Evolutionary conservation across 179 eudicot genomes (phyloP), one percentile per base, ranked within the genome.

Genomic region (Patellifolia procumbens): DNA sequence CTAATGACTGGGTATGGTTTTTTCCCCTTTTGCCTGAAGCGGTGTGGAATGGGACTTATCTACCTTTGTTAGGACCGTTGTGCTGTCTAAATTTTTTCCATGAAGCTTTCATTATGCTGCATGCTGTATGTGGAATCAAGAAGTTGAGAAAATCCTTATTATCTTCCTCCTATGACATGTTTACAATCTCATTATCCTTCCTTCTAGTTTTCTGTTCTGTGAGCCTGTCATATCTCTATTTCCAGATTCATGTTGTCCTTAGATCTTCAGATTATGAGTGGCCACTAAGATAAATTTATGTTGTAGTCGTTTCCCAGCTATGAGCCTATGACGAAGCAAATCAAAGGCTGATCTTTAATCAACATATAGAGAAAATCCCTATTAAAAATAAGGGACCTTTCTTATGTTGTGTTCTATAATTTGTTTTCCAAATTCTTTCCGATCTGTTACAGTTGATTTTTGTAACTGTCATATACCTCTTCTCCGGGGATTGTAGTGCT

Each of bases 1-100:
- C 89, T 80, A 83, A 85, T 56, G 97, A 92, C 77, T 89, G 92
- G 97, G 97, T 92, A 89, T 60, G 62, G 17, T 75, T 72, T 72
- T 10, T 24, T 31, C 8, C 24, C 42, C 34, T 67, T 76, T 52
- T 15, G 31, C 42, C 19, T 52, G 31, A 28, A 69, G 52, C 15
- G 66, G 28, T 56, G 34, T 29, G 12, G 28, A 0, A 22, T 12
- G 46, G 59, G 34, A 32, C 52, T 13, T 17, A 17, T 4, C 31
- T 31, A 19, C 9, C 51, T n/a, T 53, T 55, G 49, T 28, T 48
- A 45, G 35, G 43, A 68, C 69, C 19, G 59, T 22, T 68, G n/a
- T 43, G 13, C 20, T 74, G 2, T 59, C 22, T 63, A 43, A 26
- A 63, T 53, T 31, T n/a, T 29, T 51, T 28, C n/a, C 6, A 28